Conservation (phyloP, 2,329 filamentous ascomycete genomes). For the Exutisphaerella laricina region DNA sequence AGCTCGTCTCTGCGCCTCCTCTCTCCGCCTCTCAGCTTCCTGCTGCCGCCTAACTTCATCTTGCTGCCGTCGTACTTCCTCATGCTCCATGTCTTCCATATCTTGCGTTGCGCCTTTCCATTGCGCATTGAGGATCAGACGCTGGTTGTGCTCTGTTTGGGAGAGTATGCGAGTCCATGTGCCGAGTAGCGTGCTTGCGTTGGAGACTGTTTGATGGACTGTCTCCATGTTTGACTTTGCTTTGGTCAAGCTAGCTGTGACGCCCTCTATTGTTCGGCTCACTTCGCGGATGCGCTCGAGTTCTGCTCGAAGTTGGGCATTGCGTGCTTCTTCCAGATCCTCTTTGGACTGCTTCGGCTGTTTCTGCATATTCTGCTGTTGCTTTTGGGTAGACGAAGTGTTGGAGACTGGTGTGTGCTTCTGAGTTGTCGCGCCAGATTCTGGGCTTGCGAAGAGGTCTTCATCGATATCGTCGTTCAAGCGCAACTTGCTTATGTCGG, state of each 20-base stretch:
- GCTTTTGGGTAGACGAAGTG: slow-evolving; percentile 36
- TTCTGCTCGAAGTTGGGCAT: slow-evolving; percentile 70
- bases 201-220: slow-evolving; percentile 76
- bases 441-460: slow-evolving; percentile 54
- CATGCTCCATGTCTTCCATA: slow-evolving; percentile 76
- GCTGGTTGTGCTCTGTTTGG: slow-evolving; percentile 95
- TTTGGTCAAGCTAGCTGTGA: slow-evolving; percentile 64
- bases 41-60: slow-evolving; percentile 69
- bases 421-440: slow-evolving; percentile 34
- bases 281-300: slow-evolving; percentile 77
- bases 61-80: slow-evolving; percentile 66
- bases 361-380: slow-evolving; percentile 35
- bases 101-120: slow-evolving; percentile 91
- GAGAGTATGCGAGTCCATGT: slow-evolving; percentile 95
- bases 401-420: slow-evolving; percentile 29
- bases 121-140: slow-evolving; percentile 76
- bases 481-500: slow-evolving; percentile 34
- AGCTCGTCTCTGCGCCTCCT: slow-evolving; percentile 51
- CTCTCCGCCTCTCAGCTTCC: slow-evolving; percentile 72
- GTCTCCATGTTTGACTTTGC: slow-evolving; percentile 76
- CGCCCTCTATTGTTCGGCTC: slow-evolving; percentile 78
- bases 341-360: slow-evolving; percentile 30
- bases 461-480: slow-evolving; percentile 48
- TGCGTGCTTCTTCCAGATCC: slow-evolving; percentile 58
- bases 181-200: slow-evolving; percentile 82